A percentile compares a stretch with the other conserved stretches of the same genome.
Evolutionary conservation across 2,329 filamentous ascomycete genomes (phyloP).

Genomic region (Colletotrichum spaethianum): DNA sequence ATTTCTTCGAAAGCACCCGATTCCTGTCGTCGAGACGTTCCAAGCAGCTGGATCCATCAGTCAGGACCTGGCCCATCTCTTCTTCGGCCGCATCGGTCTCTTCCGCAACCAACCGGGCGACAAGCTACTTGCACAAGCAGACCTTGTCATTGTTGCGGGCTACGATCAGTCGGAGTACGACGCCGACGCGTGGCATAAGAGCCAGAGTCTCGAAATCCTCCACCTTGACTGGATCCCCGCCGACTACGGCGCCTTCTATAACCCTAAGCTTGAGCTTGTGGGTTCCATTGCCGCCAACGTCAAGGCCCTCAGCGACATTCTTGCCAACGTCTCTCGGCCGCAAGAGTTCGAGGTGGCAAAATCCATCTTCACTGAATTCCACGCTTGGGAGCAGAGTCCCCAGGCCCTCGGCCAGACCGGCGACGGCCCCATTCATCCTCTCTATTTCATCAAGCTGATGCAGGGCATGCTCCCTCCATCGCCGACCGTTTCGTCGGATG

Average conservation of each 20-base stretch:
- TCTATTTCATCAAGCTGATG: slow-evolving; percentile 60
- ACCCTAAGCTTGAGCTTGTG: slow-evolving; percentile 57
- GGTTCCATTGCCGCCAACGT: slow-evolving; percentile 59
- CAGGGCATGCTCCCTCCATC: slow-evolving; percentile 56
- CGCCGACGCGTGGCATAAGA: slow-evolving; percentile 59
- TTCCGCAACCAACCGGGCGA: slow-evolving; percentile 65
- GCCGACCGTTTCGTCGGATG: slow-evolving; percentile 60
- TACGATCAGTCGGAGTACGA: slow-evolving; percentile 65
- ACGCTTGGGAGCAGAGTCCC: slow-evolving; percentile 50
- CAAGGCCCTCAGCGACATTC: slow-evolving; percentile 50
- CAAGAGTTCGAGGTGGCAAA: slow-evolving; percentile 53
- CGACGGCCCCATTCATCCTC: slow-evolving; percentile 57
- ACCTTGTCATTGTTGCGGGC: slow-evolving; percentile 54
- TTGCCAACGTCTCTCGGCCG: slow-evolving; percentile 51
- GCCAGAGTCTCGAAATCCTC: slow-evolving; percentile 48
- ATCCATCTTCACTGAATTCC: slow-evolving; percentile 52
- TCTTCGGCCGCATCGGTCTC: slow-evolving; percentile 62
- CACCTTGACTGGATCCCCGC: slow-evolving; percentile 59
- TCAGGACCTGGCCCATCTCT: slow-evolving; percentile 58
- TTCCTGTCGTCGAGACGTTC: slow-evolving; percentile 65
- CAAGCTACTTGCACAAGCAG: slow-evolving; percentile 53
- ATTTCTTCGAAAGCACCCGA: slow-evolving; percentile 56
- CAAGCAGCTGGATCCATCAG: slow-evolving; percentile 63
- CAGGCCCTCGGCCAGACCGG: slow-evolving; percentile 41
- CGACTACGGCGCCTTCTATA: slow-evolving; percentile 59